These are phyloP conservation scores for Dichotomopilus funicola DNA, from an alignment of 2,329 filamentous ascomycete genomes.

Conservation along the genomic window DNA sequence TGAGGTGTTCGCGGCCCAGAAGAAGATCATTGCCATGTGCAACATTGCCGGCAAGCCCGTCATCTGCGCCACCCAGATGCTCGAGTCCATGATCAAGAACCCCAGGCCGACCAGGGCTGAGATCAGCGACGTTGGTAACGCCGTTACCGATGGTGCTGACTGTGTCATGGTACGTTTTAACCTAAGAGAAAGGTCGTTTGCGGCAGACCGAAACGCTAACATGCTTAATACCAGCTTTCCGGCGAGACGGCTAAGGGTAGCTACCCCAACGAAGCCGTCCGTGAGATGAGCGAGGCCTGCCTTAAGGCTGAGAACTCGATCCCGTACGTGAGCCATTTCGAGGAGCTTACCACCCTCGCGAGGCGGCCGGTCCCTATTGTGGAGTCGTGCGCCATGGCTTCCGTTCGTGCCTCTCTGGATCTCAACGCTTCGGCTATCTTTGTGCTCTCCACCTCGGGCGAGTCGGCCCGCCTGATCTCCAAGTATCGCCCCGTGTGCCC, in stretches of 20 bases:
- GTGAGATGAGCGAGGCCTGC: conserved; percentile 98
- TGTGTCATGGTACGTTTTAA: conserved; percentile 69
- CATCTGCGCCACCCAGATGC: conserved; percentile 99
- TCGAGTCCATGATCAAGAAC: conserved; percentile 99
- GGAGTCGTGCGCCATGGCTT: conserved; percentile 95
- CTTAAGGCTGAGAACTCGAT: conserved; percentile 95
- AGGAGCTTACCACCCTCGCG: conserved; percentile 82
- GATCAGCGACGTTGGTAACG: conserved; percentile 97
- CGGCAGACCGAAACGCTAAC: neutral
- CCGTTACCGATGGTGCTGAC: conserved; percentile 94
- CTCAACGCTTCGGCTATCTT: conserved; percentile 95
- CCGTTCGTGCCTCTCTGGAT: conserved; percentile 90
- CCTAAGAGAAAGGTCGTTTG: neutral
- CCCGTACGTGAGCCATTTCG: conserved; percentile 92
- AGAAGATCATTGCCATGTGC: conserved; percentile 99
- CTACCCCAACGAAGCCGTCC: conserved; percentile 88
- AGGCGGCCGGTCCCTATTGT: conserved; percentile 78
- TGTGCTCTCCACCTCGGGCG: conserved; percentile 90
- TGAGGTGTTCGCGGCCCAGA: conserved; percentile 98
- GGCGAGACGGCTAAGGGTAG: conserved; percentile 97
- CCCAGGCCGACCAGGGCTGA: conserved; percentile 95
- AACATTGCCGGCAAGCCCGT: conserved; percentile 98
- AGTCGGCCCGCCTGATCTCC: conserved; percentile 88
- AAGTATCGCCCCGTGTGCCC: conserved; percentile 99
- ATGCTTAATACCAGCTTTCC: conserved; percentile 50